Percentiles rank a stretch among this genome's conserved stretches.
Evolutionary conservation across 2,329 filamentous ascomycete genomes (phyloP).

Genomic region (Fusarium agapanthi): DNA sequence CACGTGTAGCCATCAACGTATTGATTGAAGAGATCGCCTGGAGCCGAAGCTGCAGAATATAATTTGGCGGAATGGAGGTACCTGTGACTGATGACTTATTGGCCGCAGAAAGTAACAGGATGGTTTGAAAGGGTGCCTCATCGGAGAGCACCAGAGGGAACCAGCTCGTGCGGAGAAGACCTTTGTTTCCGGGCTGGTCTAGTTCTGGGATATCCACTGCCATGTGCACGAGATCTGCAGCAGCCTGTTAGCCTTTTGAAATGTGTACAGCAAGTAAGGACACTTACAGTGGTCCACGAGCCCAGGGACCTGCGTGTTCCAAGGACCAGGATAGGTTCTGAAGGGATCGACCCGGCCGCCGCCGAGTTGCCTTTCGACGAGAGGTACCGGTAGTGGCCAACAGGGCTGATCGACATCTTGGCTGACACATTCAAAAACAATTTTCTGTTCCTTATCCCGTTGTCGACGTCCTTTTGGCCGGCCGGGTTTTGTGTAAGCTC

Average conservation of each 20-base stretch:
- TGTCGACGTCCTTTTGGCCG: not conserved
- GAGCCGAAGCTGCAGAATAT: not conserved
- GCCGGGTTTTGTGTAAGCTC: not conserved
- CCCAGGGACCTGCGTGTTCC: not conserved
- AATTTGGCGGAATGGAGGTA: rapidly evolving
- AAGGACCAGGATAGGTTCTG: not conserved
- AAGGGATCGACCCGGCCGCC: not conserved
- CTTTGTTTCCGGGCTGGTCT: not conserved
- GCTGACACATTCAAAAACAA: not conserved
- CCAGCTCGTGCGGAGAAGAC: not conserved
- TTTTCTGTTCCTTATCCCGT: not conserved
- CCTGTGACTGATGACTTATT: not conserved
- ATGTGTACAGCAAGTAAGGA: rapidly evolving
- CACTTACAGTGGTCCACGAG: not conserved
- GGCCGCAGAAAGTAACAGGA: not conserved
- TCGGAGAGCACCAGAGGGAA: not conserved
- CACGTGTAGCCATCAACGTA: not conserved
- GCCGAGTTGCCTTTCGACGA: not conserved
- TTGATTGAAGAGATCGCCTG: not conserved
- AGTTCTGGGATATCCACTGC: not conserved
- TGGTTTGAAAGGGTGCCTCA: not conserved
- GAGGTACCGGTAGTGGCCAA: rapidly evolving
- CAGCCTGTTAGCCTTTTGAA: not conserved
- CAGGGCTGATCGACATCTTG: not conserved
- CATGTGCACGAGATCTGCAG: not conserved